Base-by-base conservation (phyloP, 805 yeast species). In the Debaryomyces maramus region DNA sequence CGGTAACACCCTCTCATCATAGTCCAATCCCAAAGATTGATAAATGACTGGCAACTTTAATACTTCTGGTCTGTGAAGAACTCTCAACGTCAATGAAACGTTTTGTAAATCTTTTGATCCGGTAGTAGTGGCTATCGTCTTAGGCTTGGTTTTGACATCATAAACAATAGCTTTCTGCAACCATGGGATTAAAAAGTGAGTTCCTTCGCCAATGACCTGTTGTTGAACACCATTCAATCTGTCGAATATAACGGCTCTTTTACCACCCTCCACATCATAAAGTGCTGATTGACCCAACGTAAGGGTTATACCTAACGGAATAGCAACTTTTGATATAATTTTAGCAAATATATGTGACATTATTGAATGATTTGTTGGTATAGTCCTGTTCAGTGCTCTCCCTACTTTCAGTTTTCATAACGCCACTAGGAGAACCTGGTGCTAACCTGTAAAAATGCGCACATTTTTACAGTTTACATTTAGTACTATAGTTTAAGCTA, bases 91-190 rank as follows among this genome's bases (percentile, higher is more conserved):
- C 60, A 93, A 72, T 7, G 95, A 83, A 26, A 93, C 99, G 77
- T 85, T 91, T 68, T 93, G 99, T 66, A 93, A 75, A 69, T 93
- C 99, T 67, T 91, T 93, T 17, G 97, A 88, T 26, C 99, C 99
- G 1, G 99, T 93, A 48, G 89, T 87, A 16, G 98, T 85, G 32
- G 95, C 81, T 56, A 93, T 90, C 52, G 85, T 87, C 66, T 93
- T 83, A 24, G 99, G 98, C 48, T 81, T 85, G n/a, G 97, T 90
- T 60, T 97, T 78, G 20, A 93, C 96, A 62, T 93, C 99, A 63
- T 78, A 93, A 13, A 88, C 70, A 36, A 93, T 77, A 3, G 98
- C 95, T 61, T 80, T 83, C 63, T 93, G 99, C 49, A 93, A 72
- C 98, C 99, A 93, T 38, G 99, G 99, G 38, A 93, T 63, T 48